These are phyloP conservation scores for Zanthoxylum bungeanum DNA, from an alignment of 345 rosid species.

Conservation along the genomic window DNA sequence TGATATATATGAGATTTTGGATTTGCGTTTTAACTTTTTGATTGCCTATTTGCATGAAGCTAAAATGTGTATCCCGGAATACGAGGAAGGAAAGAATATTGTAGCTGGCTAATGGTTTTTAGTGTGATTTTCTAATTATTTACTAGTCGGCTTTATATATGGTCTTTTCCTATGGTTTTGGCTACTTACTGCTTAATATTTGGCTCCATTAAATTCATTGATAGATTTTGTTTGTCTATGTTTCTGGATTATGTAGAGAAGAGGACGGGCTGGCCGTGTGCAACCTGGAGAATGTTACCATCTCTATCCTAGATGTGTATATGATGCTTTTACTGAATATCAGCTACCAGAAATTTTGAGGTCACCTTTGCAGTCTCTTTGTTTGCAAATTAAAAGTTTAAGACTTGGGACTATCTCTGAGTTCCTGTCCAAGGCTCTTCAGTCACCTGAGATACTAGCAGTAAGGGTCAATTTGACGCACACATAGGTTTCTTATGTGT, in stretches of 20 bases:
- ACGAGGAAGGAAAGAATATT: neutral
- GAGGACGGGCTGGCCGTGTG: conserved; percentile 96
- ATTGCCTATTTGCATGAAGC: neutral
- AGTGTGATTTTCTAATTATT: neutral
- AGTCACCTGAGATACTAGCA: conserved; percentile 83
- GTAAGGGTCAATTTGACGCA: conserved; percentile 32
- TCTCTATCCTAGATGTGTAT: conserved; percentile 84
- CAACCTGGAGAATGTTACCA: conserved; percentile 89
- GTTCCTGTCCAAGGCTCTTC: conserved; percentile 81
- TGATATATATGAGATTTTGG: neutral
- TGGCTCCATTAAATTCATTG: neutral
- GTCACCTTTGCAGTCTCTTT: conserved; percentile 89
- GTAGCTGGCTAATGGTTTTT: neutral
- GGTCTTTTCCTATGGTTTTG: neutral
- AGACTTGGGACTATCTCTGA: conserved; percentile 81
- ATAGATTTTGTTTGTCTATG: neutral
- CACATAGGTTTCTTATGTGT: conserved; percentile 4
- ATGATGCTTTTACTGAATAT: conserved; percentile 82
- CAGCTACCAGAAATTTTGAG: conserved; percentile 94
- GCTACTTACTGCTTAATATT: neutral
- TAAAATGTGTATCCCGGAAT: neutral
- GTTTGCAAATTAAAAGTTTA: conserved; percentile 88
- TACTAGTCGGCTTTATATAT: neutral
- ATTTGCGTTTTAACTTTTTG: neutral
- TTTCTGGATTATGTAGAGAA: conserved; percentile 51